Evolutionary conservation across 768 basidiomycete genomes (phyloP).

Genomic region (Russula griseocarnosa): DNA sequence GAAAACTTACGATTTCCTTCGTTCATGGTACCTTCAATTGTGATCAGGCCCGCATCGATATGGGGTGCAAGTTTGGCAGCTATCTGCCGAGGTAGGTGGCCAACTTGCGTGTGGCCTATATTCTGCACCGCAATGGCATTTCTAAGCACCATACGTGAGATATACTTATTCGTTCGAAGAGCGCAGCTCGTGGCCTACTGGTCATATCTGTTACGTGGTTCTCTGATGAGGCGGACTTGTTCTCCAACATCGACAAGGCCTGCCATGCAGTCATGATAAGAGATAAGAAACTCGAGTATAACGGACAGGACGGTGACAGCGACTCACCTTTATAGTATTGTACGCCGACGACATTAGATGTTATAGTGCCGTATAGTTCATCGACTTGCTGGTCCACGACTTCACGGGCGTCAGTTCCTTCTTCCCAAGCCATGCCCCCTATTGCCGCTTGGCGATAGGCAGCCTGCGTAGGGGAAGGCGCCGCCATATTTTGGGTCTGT

Average conservation of each 20-base stretch:
- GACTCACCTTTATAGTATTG: slow-evolving; percentile 70
- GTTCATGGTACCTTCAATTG: slow-evolving; percentile 66
- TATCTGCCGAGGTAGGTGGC: slow-evolving; percentile 65
- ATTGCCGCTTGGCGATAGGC: slow-evolving; percentile 12
- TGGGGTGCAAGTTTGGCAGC: slow-evolving; percentile 62
- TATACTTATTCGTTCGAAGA: background rate
- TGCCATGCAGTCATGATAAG: slow-evolving; percentile 27
- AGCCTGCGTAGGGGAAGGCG: slow-evolving; percentile 29
- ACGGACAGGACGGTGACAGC: slow-evolving; percentile 12
- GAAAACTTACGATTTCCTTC: slow-evolving; percentile 59
- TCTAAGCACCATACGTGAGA: slow-evolving; percentile 35
- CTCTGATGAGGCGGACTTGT: slow-evolving; percentile 62
- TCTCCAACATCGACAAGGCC: slow-evolving; percentile 80
- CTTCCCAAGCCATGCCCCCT: slow-evolving; percentile 27
- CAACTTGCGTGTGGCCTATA: slow-evolving; percentile 69
- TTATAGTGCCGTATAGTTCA: slow-evolving; percentile 61
- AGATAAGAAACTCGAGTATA: background rate
- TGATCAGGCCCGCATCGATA: slow-evolving; percentile 59
- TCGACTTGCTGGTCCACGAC: slow-evolving; percentile 38
- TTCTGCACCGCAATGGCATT: slow-evolving; percentile 83
- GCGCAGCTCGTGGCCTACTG: slow-evolving; percentile 38
- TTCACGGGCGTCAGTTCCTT: slow-evolving; percentile 23
- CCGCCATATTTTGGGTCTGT: background rate
- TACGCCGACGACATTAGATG: slow-evolving; percentile 70
- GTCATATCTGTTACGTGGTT: slow-evolving; percentile 68